Evolutionary conservation across 2,329 filamentous ascomycete genomes (phyloP), one percentile per base, ranked within the genome.

Genomic region (Truncatella angustata): DNA sequence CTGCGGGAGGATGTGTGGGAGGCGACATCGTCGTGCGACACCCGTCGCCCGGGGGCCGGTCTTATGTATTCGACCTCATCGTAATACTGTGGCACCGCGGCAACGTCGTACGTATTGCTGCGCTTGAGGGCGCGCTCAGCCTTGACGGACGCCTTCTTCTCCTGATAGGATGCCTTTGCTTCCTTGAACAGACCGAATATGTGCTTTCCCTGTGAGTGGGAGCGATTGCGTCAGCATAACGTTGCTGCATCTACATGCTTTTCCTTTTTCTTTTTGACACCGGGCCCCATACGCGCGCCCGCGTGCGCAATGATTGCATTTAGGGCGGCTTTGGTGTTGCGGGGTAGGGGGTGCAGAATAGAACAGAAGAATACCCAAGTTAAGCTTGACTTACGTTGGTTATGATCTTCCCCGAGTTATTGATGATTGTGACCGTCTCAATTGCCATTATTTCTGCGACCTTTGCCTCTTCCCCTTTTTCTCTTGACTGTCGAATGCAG

Each of bases 181-280:
- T 97, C 91, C 69, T 91, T 96, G 79, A 96, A 95, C 65, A 97
- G 87, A 66, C 85, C 87, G 65, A 95, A 82, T 21, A 97, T 77
- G 62, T 96, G 90, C 73, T 95, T 96, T 65, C 91, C 91, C 91
- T 95, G 64, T 53, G 40, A 20, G n/a, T 32, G 11, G 10, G 4
- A 44, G 24, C 12, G 23, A 28, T 44, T 7, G 14, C 28, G 23
- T 44, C 16, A 44, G 40, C 40, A 16, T 7, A 9, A 18, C 16
- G n/a, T 16, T 24, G 11, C n/a, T 44, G 40, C 40, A 28, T n/a
- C 23, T 24, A 28, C 14, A 4, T 28, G 12, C 24, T 14, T 10
- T 39, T 20, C 36, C 20, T 20, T 18, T 40, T 14, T 16, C 16
- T 20, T 11, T 40, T 10, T 6, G 36, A 11, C 6, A 11, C 9